Evolutionary conservation across 768 basidiomycete genomes (phyloP).

Genomic region (Suillus clintonianus): DNA sequence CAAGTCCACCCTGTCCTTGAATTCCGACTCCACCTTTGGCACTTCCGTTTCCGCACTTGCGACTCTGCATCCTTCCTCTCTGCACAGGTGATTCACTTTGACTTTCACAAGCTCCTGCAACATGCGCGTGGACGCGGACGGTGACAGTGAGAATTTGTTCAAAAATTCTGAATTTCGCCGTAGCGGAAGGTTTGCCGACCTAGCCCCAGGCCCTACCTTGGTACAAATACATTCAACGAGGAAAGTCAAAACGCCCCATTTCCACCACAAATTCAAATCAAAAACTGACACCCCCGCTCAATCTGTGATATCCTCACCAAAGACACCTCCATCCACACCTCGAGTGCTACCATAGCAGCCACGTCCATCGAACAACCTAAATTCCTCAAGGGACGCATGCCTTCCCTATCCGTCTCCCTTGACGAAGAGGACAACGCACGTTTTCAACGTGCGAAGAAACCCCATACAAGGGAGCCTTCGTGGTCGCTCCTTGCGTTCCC

Average conservation of each 20-base stretch:
- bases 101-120: slow-evolving; percentile 27
- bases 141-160: slow-evolving; percentile 6
- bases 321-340: slow-evolving; percentile 26
- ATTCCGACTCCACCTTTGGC: slow-evolving; percentile 34
- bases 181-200: slow-evolving; percentile 17
- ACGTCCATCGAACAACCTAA: slow-evolving; percentile 18
- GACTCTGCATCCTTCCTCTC: slow-evolving; percentile 44
- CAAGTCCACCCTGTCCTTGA: slow-evolving; percentile 31
- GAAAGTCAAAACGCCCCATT: neutral
- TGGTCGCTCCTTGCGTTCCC: slow-evolving; percentile 30
- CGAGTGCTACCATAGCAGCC: slow-evolving; percentile 13
- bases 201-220: slow-evolving; percentile 17
- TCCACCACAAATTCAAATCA: slow-evolving; percentile 9
- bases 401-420: slow-evolving; percentile 57
- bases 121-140: slow-evolving; percentile 6
- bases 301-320: slow-evolving; percentile 10
- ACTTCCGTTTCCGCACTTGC: slow-evolving; percentile 40
- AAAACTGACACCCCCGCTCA: neutral
- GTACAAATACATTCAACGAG: slow-evolving; percentile 13
- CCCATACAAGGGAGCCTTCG: slow-evolving; percentile 40
- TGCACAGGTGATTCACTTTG: slow-evolving; percentile 38
- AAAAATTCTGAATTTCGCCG: slow-evolving; percentile 12
- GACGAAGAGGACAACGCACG: slow-evolving; percentile 78
- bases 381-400: slow-evolving; percentile 34
- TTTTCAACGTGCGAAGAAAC: slow-evolving; percentile 62